Conservation (phyloP, 306 rosid genomes). For the Senna siamea region DNA sequence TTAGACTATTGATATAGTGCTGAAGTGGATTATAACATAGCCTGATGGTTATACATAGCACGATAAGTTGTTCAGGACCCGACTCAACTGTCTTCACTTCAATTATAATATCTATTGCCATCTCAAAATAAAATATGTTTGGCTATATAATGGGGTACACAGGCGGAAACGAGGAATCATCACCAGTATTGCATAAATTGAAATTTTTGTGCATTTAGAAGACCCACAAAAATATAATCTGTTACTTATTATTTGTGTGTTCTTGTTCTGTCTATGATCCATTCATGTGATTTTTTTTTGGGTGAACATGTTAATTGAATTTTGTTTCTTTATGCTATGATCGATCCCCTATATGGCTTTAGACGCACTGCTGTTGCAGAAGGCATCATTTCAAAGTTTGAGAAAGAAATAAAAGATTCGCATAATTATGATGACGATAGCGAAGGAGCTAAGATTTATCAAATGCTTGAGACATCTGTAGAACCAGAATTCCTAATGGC, state of each 20-base stretch:
- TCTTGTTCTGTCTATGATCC: constrained; percentile 20
- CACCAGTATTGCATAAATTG: not conserved
- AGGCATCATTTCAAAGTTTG: constrained; percentile 65
- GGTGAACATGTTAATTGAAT: constrained; percentile 2
- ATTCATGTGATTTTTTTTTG: not conserved
- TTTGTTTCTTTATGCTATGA: constrained; percentile 28
- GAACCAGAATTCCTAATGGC: constrained; percentile 95
- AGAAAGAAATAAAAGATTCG: constrained; percentile 52
- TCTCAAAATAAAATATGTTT: constrained; percentile 8
- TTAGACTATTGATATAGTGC: too few relatives aligned
- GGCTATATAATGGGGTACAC: constrained; percentile 15
- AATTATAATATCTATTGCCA: constrained; percentile 24
- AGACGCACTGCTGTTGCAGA: constrained; percentile 76
- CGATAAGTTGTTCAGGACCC: not conserved
- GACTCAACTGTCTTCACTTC: too few relatives aligned
- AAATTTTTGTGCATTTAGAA: constrained; percentile 12
- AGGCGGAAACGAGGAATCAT: constrained; percentile 4
- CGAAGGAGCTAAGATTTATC: constrained; percentile 84
- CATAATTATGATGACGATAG: constrained; percentile 58
- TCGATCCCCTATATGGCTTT: constrained; percentile 41
- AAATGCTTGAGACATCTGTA: constrained; percentile 76
- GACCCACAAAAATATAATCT: constrained; percentile 3
- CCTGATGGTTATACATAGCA: constrained; percentile 10
- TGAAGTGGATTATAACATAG: not conserved
- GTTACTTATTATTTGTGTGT: constrained; percentile 12